Base-by-base conservation (phyloP, 192 early-diverging fungal species). In the Coemansia sp. region DNA sequence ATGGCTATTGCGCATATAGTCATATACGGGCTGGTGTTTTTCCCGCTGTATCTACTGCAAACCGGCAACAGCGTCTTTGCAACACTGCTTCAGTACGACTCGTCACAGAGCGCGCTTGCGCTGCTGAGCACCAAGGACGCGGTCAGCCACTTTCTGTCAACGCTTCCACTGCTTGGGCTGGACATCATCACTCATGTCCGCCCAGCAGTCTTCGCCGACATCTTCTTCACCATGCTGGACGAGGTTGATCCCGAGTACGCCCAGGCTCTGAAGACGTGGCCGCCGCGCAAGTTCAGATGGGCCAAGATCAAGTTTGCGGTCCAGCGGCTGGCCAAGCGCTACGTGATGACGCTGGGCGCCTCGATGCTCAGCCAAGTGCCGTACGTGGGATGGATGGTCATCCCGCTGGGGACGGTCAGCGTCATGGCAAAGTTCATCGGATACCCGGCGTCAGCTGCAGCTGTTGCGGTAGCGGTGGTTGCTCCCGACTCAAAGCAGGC, bases 341-440 rank as follows among this genome's bases (percentile, higher is more conserved):
- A 70, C 44, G 11, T 42, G 21, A 77, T 77, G 73, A 70, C 59
- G 18, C 53, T 70, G 51, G 63, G 13, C 8, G 73, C 64, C 2
- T 59, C 61, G 28, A 42, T 59, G 43, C 45, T 70, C 26, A 50
- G 63, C 23, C 50, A 58, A 0, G 41, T 59, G 1, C 73, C 73
- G 11, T 52, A 66, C 14, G 59, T 77, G 16, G 73, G 73, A 10
- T 70, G 68, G 73, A 38, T 77, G 56, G 73, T 70, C 13, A 36
- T 70, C 18, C 73, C 73, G 7, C 11, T 63, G 6, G 73, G 67
- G 7, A 50, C 67, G 0, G 48, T 77, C 36, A 51, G 55, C 18
- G 55, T 77, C 55, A 70, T 77, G 67, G 63, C 66, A 42, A 53
- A 46, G 47, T 77, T 70, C 63, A 63, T 77, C 36, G 73, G 65